Conservation (phyloP, 257 asterid genomes). For the Plectranthus barbatus region DNA sequence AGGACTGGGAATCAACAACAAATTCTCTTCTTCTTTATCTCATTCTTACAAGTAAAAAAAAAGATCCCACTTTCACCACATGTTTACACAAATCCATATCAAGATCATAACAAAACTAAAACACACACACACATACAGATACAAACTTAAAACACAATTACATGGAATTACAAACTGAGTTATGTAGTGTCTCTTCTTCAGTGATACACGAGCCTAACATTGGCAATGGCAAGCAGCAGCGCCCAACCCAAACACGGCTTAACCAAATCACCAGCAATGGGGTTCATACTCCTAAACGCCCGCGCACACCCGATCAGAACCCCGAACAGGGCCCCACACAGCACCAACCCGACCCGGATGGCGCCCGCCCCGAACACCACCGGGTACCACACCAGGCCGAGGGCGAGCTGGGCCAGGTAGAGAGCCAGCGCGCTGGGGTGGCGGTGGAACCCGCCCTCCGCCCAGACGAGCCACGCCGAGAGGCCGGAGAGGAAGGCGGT, state of each 20-base stretch:
- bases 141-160: too few species aligned
- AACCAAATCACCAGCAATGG: slow-evolving; percentile 66
- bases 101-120: not conserved
- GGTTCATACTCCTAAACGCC: slow-evolving; percentile 50
- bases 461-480: slow-evolving; percentile 94
- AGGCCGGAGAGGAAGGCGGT: slow-evolving; percentile 58
- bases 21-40: too few species aligned
- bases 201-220: slow-evolving; percentile 16
- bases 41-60: too few species aligned
- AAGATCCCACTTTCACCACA: not conserved
- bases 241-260: slow-evolving; percentile 70
- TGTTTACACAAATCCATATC: not conserved
- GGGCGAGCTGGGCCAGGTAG: slow-evolving; percentile 44
- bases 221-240: slow-evolving; percentile 38
- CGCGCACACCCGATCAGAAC: too few species aligned
- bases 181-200: too few species aligned
- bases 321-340: slow-evolving; percentile 56
- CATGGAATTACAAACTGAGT: too few species aligned
- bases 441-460: slow-evolving; percentile 83
- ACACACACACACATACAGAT: too few species aligned
- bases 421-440: slow-evolving; percentile 46
- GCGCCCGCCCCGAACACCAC: slow-evolving; percentile 68
- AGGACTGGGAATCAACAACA: too few species aligned
- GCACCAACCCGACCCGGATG: slow-evolving; percentile 40
- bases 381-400: slow-evolving; percentile 75